Base-by-base conservation (phyloP, 306 rosid species). In the Parietaria judaica region DNA sequence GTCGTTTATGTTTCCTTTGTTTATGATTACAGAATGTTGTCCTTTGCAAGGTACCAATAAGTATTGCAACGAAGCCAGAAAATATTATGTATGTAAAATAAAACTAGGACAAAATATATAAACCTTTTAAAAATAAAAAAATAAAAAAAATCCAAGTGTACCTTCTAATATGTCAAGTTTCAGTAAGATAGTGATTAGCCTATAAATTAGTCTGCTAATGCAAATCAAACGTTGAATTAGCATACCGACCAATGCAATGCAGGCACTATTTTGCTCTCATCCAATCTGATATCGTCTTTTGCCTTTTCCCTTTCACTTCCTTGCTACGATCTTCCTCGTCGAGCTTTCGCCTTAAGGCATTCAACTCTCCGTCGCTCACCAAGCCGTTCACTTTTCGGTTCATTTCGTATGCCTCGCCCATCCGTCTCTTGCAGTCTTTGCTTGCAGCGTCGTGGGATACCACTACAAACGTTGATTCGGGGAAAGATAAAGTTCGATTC, bases 381-480 rank as follows among this genome's bases (percentile, higher is more conserved):
- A 53, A 36, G 16, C 92, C 88, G 66, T 79, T 77, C 83, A 72
- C n/a, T 66, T 78, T 70, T 63, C 80, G 72, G 79, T 79, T 91
- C 83, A 87, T 69, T 35, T 88, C 88, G 71, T 91, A 91, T 51
- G 96, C 84, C 66, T 85, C 92, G 2, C 66, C 92, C 88, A 88
- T 71, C 70, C 74, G 78, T 68, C 82, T 80, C 74, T 72, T 68
- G 74, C 96, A 88, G 51, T 88, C 96, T 69, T 91, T 91, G 81
- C 80, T 91, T 39, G 92, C 90, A 63, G 76, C 63, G 65, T 88
- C 96, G 56, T 88, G 96, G 66, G 78, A 78, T 71, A 91, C 98
- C 77, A 91, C 98, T 91, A 84, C 41, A 58, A 4, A n/a, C 8
- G 3, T 7, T 11, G 6, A 51, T 39, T 13, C 9, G 35, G 43